phyloP scores from a whole-genome alignment of 306 rosid species.

The Acacia acuminata region DNA sequence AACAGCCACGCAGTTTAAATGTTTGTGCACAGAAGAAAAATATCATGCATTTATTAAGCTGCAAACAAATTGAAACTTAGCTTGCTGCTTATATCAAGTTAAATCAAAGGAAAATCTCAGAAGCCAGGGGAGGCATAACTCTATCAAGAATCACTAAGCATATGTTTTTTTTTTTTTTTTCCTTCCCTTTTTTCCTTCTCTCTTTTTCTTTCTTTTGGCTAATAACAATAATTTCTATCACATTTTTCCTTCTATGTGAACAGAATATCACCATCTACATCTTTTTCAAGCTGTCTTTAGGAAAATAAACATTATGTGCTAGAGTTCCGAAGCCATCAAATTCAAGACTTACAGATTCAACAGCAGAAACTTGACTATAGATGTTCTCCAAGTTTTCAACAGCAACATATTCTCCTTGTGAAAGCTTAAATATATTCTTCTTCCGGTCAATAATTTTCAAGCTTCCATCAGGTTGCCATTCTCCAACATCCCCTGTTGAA shows the following conservation, averaged over 20 bases:
- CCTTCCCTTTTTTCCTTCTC: not conserved
- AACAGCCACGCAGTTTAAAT: constrained; percentile 13
- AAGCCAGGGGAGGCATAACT: constrained; percentile 7
- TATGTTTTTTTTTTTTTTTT: no score
- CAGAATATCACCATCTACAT: constrained; percentile 6
- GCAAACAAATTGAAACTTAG: not conserved
- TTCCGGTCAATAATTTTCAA: constrained; percentile 93
- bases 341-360: constrained; percentile 69
- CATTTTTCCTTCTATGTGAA: not conserved
- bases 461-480: constrained; percentile 96
- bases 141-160: constrained; percentile 5
- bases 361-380: constrained; percentile 61
- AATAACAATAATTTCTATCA: not conserved
- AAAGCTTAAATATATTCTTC: constrained; percentile 97
- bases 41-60: not conserved
- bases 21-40: not conserved
- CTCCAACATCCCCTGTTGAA: constrained; percentile 90
- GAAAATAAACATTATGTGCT: constrained; percentile 6
- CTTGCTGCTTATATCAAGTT: not conserved
- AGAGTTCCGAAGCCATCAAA: constrained; percentile 18
- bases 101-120: not conserved
- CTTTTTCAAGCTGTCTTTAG: constrained; percentile 11
- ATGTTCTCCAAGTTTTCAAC: constrained; percentile 96
- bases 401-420: constrained; percentile 99
- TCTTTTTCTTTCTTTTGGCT: not conserved